Percentiles rank a stretch among this genome's conserved stretches.
Evolutionary conservation across 2,329 filamentous ascomycete genomes (phyloP).

Genomic region (Fusarium setosum): DNA sequence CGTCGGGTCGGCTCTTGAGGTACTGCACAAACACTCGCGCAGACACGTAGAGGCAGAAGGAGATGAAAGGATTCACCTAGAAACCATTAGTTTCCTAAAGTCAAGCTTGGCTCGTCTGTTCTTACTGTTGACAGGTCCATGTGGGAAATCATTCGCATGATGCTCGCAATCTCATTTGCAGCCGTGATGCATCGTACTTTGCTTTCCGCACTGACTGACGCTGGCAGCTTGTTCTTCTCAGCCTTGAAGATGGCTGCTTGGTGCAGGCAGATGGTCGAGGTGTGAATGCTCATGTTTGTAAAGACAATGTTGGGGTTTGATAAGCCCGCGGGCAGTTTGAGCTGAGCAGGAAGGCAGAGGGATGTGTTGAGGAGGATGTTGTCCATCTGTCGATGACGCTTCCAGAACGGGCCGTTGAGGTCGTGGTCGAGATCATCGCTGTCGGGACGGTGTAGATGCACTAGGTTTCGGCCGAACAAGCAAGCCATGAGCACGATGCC

Average conservation of each 20-base stretch:
- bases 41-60: conserved; percentile 96
- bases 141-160: conserved; percentile 95
- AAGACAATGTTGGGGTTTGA: conserved; percentile 88
- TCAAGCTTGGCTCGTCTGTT: not conserved
- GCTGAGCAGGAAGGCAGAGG: conserved; percentile 80
- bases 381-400: conserved; percentile 88
- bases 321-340: conserved; percentile 83
- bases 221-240: conserved; percentile 84
- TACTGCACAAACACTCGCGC: conserved; percentile 96
- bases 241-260: conserved; percentile 98
- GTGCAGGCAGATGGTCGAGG: conserved; percentile 96
- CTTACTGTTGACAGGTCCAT: conserved; percentile 85
- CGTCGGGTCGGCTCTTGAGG: conserved; percentile 91
- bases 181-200: conserved; percentile 94
- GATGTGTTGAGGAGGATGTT: conserved; percentile 90
- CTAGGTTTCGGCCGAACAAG: conserved; percentile 89
- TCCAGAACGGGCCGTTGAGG: conserved; percentile 95
- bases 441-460: conserved; percentile 90
- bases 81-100: conserved; percentile 31
- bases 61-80: conserved; percentile 95
- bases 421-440: conserved; percentile 85
- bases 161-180: conserved; percentile 91
- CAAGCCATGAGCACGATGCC: conserved; percentile 87
- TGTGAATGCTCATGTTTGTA: conserved; percentile 96
- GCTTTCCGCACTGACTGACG: conserved; percentile 85